Evolutionary conservation across 257 asterid species (phyloP).

Genomic region (Lycium barbarum): DNA sequence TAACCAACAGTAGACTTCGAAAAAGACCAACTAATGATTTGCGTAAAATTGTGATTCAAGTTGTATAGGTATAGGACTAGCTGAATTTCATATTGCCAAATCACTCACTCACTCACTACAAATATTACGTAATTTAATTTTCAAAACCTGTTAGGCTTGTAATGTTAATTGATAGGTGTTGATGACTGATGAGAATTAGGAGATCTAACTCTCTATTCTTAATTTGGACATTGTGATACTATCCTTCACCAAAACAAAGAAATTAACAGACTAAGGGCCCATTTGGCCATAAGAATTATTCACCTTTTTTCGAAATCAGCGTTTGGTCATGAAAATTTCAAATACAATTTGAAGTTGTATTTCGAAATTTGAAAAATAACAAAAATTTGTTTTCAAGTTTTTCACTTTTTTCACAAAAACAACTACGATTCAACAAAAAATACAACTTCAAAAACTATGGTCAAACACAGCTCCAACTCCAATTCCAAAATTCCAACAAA

Average conservation of each 20-base stretch:
- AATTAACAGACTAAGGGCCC: too few species aligned
- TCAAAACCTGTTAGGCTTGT: background rate
- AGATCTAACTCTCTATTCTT: background rate
- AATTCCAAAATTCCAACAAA: too few species aligned
- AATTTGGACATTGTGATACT: background rate
- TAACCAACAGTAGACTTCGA: background rate
- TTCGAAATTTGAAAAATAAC: too few species aligned
- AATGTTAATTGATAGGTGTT: background rate
- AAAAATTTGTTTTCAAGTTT: too few species aligned
- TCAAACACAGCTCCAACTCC: too few species aligned
- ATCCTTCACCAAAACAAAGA: background rate
- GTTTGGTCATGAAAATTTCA: too few species aligned
- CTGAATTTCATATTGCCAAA: background rate
- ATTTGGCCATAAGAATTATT: too few species aligned
- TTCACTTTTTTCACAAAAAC: too few species aligned
- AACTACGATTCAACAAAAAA: too few species aligned
- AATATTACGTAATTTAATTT: background rate
- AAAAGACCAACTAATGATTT: background rate
- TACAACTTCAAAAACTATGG: too few species aligned
- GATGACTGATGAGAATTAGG: background rate
- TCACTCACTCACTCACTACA: background rate
- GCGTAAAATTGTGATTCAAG: background rate
- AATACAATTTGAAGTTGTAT: too few species aligned
- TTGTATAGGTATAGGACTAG: background rate
- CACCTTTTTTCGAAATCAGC: too few species aligned